Base-by-base conservation (phyloP, 306 rosid genomes). In the Casuarina glauca region DNA sequence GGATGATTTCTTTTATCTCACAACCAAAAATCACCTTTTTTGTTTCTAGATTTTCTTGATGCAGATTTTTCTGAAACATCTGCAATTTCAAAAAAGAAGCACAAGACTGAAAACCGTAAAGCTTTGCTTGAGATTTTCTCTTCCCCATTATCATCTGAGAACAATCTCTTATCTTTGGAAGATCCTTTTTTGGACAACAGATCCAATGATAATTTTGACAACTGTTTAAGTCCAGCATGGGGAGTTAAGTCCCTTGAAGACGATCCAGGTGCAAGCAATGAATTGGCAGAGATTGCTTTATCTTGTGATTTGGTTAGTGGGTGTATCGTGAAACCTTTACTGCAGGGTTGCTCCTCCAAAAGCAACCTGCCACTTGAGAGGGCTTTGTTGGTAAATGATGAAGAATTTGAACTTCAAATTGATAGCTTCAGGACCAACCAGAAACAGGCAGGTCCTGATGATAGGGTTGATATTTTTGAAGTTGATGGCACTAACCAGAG, bases 291-390 rank as follows among this genome's bases (percentile, higher is more conserved):
- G 74, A 64, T 69, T 71, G 83, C 80, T 64, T 77, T 69, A 74
- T 58, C 78, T 76, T 52, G 75, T 75, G 88, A 78, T 60, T 73
- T 15, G 49, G 41, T 81, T 80, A 72, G 69, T 60, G 66, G 77
- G 81, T 83, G 79, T 74, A 64, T 78, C 75, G 87, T 76, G 74
- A 83, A 75, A 77, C 91, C 97, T 38, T 86, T 89, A 58, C 85
- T 90, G 70, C 84, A 69, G 84, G 84, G 89, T 60, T 91, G 94
- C 84, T 87, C 94, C 77, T 68, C 72, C 36, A 80, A 26, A 80
- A 72, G 81, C 74, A 76, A 81, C 61, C 58, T 85, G 79, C 78
- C 74, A 77, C 70, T 45, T 38, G 86, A 87, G 84, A 85, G 87
- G 79, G 79, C 62, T 75, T 83, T 83, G 68, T 73, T 81, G 76